phyloP scores from a whole-genome alignment of 805 yeast genomes.

The Zygosaccharomyces lentus region DNA sequence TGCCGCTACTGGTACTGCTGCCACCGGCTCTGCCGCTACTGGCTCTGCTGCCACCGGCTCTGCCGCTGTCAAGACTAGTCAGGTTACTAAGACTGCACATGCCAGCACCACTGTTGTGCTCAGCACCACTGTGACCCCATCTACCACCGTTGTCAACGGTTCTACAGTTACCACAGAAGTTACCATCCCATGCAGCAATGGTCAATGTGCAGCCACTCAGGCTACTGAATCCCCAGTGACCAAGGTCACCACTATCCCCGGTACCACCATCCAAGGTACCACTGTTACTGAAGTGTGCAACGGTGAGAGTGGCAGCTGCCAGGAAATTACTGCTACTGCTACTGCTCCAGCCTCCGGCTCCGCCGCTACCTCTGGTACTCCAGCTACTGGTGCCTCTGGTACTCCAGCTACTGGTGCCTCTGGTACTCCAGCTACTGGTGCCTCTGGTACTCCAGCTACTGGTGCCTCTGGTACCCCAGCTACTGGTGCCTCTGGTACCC shows the following conservation, averaged over 20 bases:
- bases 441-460: conserved; percentile 18
- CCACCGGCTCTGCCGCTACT: not conserved
- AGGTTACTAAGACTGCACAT: conserved; percentile 5
- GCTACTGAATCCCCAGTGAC: not conserved
- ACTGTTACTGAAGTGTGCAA: not conserved
- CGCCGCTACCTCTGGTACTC: conserved; percentile 9
- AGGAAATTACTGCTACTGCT: not conserved
- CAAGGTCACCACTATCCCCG: not conserved
- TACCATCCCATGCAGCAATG: conserved; percentile 1
- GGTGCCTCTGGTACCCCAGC: conserved; percentile 19
- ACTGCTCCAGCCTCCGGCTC: not conserved
- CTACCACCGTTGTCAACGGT: not conserved
- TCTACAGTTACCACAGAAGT: conserved; percentile 2
- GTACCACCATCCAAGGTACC: not conserved
- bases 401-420: conserved; percentile 18
- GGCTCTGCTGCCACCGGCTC: not conserved
- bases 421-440: conserved; percentile 14
- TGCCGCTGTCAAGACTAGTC: conserved; percentile 2
- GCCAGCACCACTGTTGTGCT: conserved; percentile 3
- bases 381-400: conserved; percentile 18
- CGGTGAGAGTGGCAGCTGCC: not conserved
- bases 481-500: conserved; percentile 17
- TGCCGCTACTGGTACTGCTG: not conserved
- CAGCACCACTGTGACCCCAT: conserved; percentile 6
- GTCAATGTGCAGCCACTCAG: not conserved